Percentiles rank a stretch among this genome's conserved stretches.
Evolutionary conservation across 345 rosid species (phyloP).

Genomic region (Moricandia moricandioides): DNA sequence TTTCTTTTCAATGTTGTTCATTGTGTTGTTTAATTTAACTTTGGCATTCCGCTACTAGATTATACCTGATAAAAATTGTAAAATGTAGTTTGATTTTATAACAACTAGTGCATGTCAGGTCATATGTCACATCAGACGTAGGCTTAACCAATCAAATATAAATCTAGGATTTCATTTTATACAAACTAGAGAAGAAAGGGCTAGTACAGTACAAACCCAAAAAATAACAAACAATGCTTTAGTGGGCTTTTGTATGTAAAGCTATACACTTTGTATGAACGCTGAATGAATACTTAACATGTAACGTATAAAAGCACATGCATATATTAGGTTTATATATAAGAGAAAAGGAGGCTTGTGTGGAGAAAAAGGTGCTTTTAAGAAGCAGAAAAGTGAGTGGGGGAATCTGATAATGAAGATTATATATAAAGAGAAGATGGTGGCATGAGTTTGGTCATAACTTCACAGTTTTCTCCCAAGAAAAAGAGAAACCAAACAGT

Average conservation of each 20-base stretch:
- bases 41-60: too few relatives aligned
- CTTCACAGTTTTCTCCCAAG: slow-evolving; percentile 27
- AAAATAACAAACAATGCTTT: slow-evolving; percentile 23
- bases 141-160: slow-evolving; percentile 19
- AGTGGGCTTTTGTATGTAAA: slow-evolving; percentile 23
- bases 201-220: slow-evolving; percentile 11
- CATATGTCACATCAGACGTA: slow-evolving; percentile 27
- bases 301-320: slow-evolving; percentile 6
- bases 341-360: slow-evolving; percentile 13
- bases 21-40: too few relatives aligned
- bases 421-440: slow-evolving; percentile 36
- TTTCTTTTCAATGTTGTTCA: neutral
- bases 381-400: slow-evolving; percentile 33
- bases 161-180: neutral
- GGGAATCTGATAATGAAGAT: slow-evolving; percentile 34
- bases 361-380: slow-evolving; percentile 26
- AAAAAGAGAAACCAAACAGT: slow-evolving; percentile 34
- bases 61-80: neutral
- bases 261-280: slow-evolving; percentile 1
- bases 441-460: slow-evolving; percentile 27
- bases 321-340: neutral
- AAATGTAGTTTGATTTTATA: neutral
- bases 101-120: slow-evolving; percentile 27
- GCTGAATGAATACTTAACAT: neutral
- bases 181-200: slow-evolving; percentile 10